Base-by-base conservation (phyloP, 106 monocot species). In the Allium fistulosum region DNA sequence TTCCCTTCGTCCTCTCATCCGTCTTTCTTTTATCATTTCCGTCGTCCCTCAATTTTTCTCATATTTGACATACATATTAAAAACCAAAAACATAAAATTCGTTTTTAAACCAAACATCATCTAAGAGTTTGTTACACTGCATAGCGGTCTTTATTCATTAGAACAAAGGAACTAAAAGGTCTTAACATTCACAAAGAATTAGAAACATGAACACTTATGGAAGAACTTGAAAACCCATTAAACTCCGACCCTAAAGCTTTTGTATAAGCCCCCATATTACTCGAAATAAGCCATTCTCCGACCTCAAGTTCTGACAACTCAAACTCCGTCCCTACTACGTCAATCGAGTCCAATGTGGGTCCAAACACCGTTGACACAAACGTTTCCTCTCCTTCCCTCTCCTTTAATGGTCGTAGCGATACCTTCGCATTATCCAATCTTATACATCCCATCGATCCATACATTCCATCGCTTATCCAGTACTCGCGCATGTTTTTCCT, bases 361-460 rank as follows among this genome's bases (percentile, higher is more conserved):
- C 77, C 77, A 49, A 78, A 78, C 66, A 78, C 77, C 17, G 77
- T 78, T 9, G 72, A 78, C 2, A 16, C 7, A 57, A 65, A 71
- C 18, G 45, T 66, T 9, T 50, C 59, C 53, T 50, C n/a, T 16
- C 59, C 51, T 7, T 57, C 46, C 13, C 48, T 58, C 6, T 1
- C n/a, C 16, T 28, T 8, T 3, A 68, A 37, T 13, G 60, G 58
- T 22, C 10, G 3, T 26, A 59, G 7, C 46, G 60, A 26, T 37
- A 68, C 48, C 9, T 58, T 46, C 22, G 18, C 45, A 1, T 12
- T 10, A 10, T 67, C 77, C 59, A 59, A 17, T 7, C 46, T 0
- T 55, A 53, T 22, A 57, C 59, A 66, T 8, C 26, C 57, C 66
- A 78, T 65, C 0, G 77, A 77, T 11, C 77, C 77, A 9, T 66